phyloP scores from a whole-genome alignment of 768 basidiomycete genomes.

The Brasilioporus rufonigricans region DNA sequence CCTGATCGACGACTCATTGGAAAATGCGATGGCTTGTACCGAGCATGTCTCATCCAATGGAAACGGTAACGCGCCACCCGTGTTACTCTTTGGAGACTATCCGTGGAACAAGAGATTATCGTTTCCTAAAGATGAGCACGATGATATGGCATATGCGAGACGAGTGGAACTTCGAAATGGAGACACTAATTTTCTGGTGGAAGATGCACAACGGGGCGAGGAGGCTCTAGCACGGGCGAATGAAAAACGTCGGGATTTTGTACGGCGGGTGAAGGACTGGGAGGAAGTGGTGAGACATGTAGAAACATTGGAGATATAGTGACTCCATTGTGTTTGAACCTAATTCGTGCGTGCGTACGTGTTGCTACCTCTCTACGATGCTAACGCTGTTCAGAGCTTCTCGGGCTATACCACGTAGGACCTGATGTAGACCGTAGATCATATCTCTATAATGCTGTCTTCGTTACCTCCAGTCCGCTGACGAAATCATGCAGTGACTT shows the following conservation, averaged over 20 bases:
- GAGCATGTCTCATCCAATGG: slow-evolving; percentile 23
- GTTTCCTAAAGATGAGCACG: slow-evolving; percentile 38
- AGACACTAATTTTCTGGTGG: slow-evolving; percentile 55
- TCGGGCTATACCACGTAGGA: neutral
- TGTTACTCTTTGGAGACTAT: slow-evolving; percentile 74
- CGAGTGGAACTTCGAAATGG: slow-evolving; percentile 44
- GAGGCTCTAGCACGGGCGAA: slow-evolving; percentile 46
- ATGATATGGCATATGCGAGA: slow-evolving; percentile 55
- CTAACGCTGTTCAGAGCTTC: neutral
- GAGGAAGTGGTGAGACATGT: slow-evolving; percentile 52
- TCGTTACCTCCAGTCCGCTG: too few species aligned
- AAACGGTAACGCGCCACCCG: slow-evolving; percentile 40
- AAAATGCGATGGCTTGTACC: slow-evolving; percentile 67
- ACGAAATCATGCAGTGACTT: too few species aligned
- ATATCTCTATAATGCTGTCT: too few species aligned
- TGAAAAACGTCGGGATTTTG: slow-evolving; percentile 36
- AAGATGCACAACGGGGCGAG: slow-evolving; percentile 33
- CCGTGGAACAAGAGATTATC: slow-evolving; percentile 71
- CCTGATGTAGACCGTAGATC: too few species aligned
- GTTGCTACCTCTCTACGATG: neutral
- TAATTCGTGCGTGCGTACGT: neutral
- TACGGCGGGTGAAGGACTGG: slow-evolving; percentile 65
- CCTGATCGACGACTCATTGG: slow-evolving; percentile 78
- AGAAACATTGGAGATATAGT: slow-evolving; percentile 15
- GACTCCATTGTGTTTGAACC: neutral